These are phyloP conservation scores for Tricholoma terreum DNA, from an alignment of 768 basidiomycete species.

Conservation along the genomic window DNA sequence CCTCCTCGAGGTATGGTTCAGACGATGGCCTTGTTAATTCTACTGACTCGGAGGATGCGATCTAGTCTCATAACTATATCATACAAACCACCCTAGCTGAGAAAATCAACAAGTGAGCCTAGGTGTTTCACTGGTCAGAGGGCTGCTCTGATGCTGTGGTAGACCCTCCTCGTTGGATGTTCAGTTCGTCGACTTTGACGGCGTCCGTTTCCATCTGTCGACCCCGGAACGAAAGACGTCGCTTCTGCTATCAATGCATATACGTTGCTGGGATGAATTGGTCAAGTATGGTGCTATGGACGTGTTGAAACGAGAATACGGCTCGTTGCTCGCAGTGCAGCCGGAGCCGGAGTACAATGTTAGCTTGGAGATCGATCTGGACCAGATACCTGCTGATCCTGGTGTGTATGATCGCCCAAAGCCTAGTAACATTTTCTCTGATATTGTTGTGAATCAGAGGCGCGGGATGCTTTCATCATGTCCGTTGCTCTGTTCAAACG, in stretches of 20 bases:
- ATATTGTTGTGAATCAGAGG: constrained; percentile 47
- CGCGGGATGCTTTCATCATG: constrained; percentile 73
- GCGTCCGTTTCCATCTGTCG: constrained; percentile 90
- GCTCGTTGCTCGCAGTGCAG: constrained; percentile 57
- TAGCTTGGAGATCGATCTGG: constrained; percentile 82
- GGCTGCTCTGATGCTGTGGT: constrained; percentile 12
- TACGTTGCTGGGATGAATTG: constrained; percentile 96
- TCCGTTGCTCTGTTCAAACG: constrained; percentile 86
- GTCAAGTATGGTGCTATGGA: constrained; percentile 82
- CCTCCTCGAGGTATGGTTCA: constrained; percentile 67
- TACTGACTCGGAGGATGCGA: neutral
- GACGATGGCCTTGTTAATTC: too few relatives aligned
- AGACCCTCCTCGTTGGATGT: constrained; percentile 93
- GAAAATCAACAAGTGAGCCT: constrained; percentile 73
- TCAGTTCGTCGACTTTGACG: constrained; percentile 96
- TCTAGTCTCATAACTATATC: constrained; percentile 86
- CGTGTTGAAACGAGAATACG: constrained; percentile 81
- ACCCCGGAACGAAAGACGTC: constrained; percentile 82
- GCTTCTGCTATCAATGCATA: constrained; percentile 90
- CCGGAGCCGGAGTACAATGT: constrained; percentile 89
- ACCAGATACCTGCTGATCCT: constrained; percentile 74
- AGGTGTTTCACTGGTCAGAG: neutral
- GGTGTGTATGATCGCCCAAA: constrained; percentile 45
- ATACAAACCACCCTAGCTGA: constrained; percentile 88
- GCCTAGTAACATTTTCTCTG: constrained; percentile 3